Evolutionary conservation across 495 filamentous ascomycete species (phyloP).

Genomic region (Neurospora sp.): DNA sequence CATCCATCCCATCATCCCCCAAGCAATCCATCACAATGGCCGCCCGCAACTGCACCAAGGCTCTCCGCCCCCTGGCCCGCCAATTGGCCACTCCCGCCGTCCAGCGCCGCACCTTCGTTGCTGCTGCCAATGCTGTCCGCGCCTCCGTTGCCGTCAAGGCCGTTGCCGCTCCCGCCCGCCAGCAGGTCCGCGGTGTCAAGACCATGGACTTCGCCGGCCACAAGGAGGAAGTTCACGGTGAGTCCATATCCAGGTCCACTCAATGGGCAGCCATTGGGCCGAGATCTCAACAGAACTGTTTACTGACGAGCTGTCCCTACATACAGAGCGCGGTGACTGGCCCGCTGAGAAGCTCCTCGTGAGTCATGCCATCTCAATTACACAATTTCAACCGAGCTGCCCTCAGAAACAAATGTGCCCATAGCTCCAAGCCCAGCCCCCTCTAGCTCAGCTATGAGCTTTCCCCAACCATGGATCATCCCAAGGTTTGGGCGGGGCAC

Average conservation of each 20-base stretch:
- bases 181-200: conserved; percentile 70
- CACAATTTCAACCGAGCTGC: not conserved
- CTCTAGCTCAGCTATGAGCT: not conserved
- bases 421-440: not conserved
- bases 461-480: not conserved
- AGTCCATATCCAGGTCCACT: conserved; percentile 11
- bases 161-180: conserved; percentile 37
- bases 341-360: conserved; percentile 92
- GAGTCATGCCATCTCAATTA: conserved; percentile 27
- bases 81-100: conserved; percentile 56
- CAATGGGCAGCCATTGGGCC: not conserved
- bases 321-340: conserved; percentile 90
- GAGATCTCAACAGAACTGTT: not conserved
- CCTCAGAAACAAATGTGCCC: not conserved
- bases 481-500: not conserved
- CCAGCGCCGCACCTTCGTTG: conserved; percentile 61
- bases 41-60: conserved; percentile 71
- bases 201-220: conserved; percentile 89
- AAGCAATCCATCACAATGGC: conserved; percentile 58
- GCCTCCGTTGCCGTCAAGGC: conserved; percentile 44
- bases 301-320: conserved; percentile 3
- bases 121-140: conserved; percentile 50
- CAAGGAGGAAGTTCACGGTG: conserved; percentile 88
- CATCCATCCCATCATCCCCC: conserved; percentile 19
- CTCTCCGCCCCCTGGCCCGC: conserved; percentile 66